Percentiles rank a stretch among this genome's conserved stretches.
Conservation (phyloP, 345 rosid genomes). For the Lumnitzera racemosa region DNA sequence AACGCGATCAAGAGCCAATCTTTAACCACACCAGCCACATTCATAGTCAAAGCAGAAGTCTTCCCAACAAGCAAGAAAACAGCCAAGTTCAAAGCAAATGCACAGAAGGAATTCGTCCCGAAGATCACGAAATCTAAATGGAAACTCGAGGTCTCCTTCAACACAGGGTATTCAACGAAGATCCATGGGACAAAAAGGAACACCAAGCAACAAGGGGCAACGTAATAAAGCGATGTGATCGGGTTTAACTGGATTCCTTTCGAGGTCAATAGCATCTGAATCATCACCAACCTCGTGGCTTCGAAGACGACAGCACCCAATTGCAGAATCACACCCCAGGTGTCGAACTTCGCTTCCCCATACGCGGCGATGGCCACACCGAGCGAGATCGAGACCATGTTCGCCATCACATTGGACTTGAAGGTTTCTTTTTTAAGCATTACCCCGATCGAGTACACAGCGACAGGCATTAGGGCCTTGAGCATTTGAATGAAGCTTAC, state of each 20-base stretch:
- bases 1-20: constrained; percentile 95
- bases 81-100: constrained; percentile 87
- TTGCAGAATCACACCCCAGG: constrained; percentile 84
- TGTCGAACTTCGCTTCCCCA: constrained; percentile 86
- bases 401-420: constrained; percentile 67
- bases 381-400: constrained; percentile 89
- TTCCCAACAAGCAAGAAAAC: constrained; percentile 94
- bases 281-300: constrained; percentile 84
- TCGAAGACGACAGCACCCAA: constrained; percentile 91
- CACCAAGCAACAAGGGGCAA: constrained; percentile 82
- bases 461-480: constrained; percentile 94
- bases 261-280: constrained; percentile 84
- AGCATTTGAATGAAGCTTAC: constrained; percentile 98
- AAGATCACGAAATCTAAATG: constrained; percentile 82
- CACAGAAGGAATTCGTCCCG: constrained; percentile 84
- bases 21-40: constrained; percentile 96
- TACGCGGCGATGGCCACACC: constrained; percentile 90
- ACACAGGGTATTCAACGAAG: constrained; percentile 68
- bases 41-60: constrained; percentile 96
- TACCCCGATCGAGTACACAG: constrained; percentile 92
- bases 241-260: constrained; percentile 83
- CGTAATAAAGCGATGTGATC: constrained; percentile 72
- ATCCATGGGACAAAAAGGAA: constrained; percentile 86
- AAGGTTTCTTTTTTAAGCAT: constrained; percentile 54
- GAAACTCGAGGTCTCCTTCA: constrained; percentile 72